phyloP scores from a whole-genome alignment of 176 grass and related monocot species.

The Eragrostis nindensis region DNA sequence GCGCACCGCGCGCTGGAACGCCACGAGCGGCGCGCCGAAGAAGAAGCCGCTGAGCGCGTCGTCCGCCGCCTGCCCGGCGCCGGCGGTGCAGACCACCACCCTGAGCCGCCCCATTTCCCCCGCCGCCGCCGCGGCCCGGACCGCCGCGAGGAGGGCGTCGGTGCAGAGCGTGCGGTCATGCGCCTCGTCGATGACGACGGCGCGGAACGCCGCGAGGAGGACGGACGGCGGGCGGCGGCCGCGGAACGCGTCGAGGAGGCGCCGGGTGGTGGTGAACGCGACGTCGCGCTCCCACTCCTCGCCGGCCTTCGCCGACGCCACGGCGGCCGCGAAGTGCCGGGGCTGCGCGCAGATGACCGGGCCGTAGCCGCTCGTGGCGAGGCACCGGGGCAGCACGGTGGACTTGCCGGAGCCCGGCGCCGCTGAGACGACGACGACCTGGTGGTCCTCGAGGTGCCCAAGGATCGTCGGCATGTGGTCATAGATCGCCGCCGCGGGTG shows the following conservation, averaged over 20 bases:
- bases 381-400: constrained; percentile 20
- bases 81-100: constrained; percentile 29
- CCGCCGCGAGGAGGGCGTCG: constrained; percentile 20
- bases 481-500: constrained; percentile 5
- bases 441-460: background rate
- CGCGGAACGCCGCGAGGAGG: background rate
- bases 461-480: constrained; percentile 4
- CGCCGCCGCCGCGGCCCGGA: background rate
- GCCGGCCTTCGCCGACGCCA: background rate
- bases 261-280: constrained; percentile 38
- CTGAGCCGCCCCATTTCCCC: background rate
- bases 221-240: background rate
- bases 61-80: constrained; percentile 11
- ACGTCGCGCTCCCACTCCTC: background rate
- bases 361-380: constrained; percentile 7
- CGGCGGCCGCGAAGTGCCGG: constrained; percentile 15
- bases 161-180: constrained; percentile 36
- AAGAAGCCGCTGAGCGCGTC: constrained; percentile 25
- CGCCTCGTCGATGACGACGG: constrained; percentile 37
- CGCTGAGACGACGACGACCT: constrained; percentile 26
- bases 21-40: constrained; percentile 23
- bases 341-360: constrained; percentile 41
- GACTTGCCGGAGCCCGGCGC: constrained; percentile 36
- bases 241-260: constrained; percentile 11
- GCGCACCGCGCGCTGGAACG: constrained; percentile 3